These are phyloP conservation scores for Penicillium angulare DNA, from an alignment of 495 filamentous ascomycete species.

Conservation along the genomic window DNA sequence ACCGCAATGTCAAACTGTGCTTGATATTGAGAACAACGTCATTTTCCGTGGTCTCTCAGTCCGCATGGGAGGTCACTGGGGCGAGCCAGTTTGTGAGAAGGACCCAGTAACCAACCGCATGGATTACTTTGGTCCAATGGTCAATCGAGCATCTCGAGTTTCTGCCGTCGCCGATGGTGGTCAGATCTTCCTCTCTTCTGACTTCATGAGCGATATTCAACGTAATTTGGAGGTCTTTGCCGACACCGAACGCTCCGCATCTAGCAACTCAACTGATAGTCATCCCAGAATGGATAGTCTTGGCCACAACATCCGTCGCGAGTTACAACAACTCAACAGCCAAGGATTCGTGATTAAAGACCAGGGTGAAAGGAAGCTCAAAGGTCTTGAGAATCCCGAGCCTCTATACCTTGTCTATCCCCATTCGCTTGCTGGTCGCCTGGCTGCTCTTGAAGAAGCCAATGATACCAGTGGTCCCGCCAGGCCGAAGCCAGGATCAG, in stretches of 20 bases:
- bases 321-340: conserved; percentile 81
- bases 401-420: conserved; percentile 93
- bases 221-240: conserved; percentile 82
- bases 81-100: conserved; percentile 86
- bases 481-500: conserved; percentile 50
- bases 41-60: conserved; percentile 94
- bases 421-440: conserved; percentile 78
- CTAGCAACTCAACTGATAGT: conserved; percentile 70
- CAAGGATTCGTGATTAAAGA: conserved; percentile 97
- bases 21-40: conserved; percentile 79
- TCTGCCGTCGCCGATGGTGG: conserved; percentile 94
- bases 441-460: conserved; percentile 56
- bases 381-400: conserved; percentile 97
- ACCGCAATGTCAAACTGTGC: conserved; percentile 74
- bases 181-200: conserved; percentile 92
- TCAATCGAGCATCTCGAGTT: conserved; percentile 93
- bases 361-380: conserved; percentile 88
- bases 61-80: conserved; percentile 96
- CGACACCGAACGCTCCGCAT: conserved; percentile 68
- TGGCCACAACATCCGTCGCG: conserved; percentile 71
- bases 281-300: conserved; percentile 55
- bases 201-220: conserved; percentile 95
- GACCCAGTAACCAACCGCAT: conserved; percentile 96
- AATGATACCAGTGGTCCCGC: conserved; percentile 33
- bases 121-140: conserved; percentile 99